Evolutionary conservation across 179 eudicot species (phyloP), one percentile per base, ranked within the genome.

Genomic region (Carnegiea gigantea): DNA sequence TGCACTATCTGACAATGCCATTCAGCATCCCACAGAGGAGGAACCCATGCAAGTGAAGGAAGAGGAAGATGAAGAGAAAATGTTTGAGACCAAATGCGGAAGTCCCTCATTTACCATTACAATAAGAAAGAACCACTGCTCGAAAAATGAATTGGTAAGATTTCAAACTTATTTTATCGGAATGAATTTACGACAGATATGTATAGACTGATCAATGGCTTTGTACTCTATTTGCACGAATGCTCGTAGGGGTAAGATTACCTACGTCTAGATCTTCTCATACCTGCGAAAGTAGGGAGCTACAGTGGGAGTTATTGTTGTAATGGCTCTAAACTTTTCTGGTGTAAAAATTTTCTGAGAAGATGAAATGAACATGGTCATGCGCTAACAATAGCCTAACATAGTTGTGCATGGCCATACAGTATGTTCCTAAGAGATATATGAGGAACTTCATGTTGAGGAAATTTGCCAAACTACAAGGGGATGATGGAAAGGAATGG

Each of bases 401-500:
- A 38, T 38, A 38, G 6, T 38, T 38, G 43, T 38, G 43, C 43
- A 2, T 38, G 43, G 1, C 4, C 73, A 17, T 70, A 30, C 48
- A 83, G 85, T 81, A 57, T 28, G 68, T 84, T 14, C 81, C 83
- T 9, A 70, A 2, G 44, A 18, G 18, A 1, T 79, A 79, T 24
- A 18, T 11, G 23, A 53, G 77, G 13, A 20, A 79, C 14, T 18
- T 70, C 83, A 70, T 80, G 83, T n/a, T 23, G 40, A 76, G 49
- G 36, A 30, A 71, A 46, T 15, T 4, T 30, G 78, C 60, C 44
- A 80, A 71, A 53, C 18, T 84, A 46, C 33, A 36, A 60, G 53
- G 9, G 9, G 80, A 70, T 53, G 83, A 84, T 28, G 83, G 74
- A 59, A 76, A 59, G 48, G 78, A 80, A 44, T 84, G 86, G 83